These are phyloP conservation scores for Sphagnum tenellum DNA, from an alignment of 225 moss, liverwort and hornwort species.

Conservation along the genomic window DNA sequence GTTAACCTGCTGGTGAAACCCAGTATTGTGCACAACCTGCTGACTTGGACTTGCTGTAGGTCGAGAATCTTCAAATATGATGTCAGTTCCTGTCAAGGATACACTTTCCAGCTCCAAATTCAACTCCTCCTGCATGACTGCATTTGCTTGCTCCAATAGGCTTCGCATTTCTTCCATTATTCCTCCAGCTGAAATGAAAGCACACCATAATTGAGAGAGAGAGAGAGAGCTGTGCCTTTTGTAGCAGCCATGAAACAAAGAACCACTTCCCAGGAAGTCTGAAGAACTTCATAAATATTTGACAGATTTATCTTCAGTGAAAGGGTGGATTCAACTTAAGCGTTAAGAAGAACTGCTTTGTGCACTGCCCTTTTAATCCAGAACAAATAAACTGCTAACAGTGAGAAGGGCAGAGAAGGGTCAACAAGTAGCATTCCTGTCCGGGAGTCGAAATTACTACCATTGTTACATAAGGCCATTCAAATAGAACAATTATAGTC, in stretches of 20 bases:
- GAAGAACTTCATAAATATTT: no score
- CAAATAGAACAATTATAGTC: no score
- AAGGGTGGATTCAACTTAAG: no score
- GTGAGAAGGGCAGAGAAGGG: no score
- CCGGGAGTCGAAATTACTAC: background rate
- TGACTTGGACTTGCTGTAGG: conserved; percentile 12
- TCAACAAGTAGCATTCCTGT: background rate
- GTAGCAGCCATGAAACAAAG: background rate
- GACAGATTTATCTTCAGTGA: no score
- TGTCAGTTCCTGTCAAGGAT: conserved; percentile 18
- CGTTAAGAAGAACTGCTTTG: no score
- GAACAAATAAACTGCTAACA: no score
- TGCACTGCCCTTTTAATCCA: no score
- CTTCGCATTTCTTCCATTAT: conserved; percentile 32
- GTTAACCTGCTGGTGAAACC: no score
- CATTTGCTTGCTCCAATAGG: conserved; percentile 35
- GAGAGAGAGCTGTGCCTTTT: background rate
- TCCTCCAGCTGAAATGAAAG: conserved; percentile 18
- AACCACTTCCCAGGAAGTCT: no score
- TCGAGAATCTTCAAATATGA: conserved; percentile 19
- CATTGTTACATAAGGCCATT: no score
- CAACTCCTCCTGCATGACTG: conserved; percentile 42
- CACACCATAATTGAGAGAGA: background rate
- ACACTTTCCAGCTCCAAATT: conserved; percentile 19
- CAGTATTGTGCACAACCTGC: conserved; percentile 5